Conservation (phyloP, 192 early-diverging fungal species). For the Dimargaris xerosporica region DNA sequence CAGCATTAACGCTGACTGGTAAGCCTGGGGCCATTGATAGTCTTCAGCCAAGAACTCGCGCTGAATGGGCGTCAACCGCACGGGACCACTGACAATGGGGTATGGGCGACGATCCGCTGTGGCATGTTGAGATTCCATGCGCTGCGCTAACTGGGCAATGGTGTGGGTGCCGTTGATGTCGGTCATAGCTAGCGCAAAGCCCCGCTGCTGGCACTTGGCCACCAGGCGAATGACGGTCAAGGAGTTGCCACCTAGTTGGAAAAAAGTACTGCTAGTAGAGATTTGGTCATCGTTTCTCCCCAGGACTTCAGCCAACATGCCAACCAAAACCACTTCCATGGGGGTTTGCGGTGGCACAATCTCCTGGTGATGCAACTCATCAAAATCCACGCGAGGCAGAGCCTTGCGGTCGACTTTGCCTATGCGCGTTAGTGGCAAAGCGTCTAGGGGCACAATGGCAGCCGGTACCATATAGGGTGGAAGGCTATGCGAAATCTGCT, state of each 20-base stretch:
- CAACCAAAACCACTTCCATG: neutral
- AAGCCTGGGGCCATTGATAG: neutral
- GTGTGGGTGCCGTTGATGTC: neutral
- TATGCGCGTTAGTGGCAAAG: slow-evolving; percentile 16
- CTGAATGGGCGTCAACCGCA: neutral
- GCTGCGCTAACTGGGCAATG: neutral
- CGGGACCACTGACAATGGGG: neutral
- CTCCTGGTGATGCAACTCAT: too few relatives aligned
- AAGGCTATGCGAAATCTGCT: slow-evolving; percentile 31
- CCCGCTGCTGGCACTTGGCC: neutral
- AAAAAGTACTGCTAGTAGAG: neutral
- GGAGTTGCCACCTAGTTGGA: slow-evolving; percentile 11
- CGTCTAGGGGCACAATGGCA: slow-evolving; percentile 15
- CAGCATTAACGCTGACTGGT: neutral
- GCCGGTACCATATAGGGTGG: slow-evolving; percentile 51
- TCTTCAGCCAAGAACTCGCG: neutral
- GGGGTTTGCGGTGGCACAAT: neutral
- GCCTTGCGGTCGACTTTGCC: slow-evolving; percentile 22
- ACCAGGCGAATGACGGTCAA: neutral
- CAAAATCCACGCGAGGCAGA: neutral
- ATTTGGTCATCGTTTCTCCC: neutral
- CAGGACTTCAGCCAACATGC: neutral
- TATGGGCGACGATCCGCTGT: neutral
- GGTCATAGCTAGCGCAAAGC: neutral
- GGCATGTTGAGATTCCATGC: neutral